Percentiles rank a stretch among this genome's conserved stretches.
Conservation (phyloP, 345 rosid genomes). For the Murraya koenigii region DNA sequence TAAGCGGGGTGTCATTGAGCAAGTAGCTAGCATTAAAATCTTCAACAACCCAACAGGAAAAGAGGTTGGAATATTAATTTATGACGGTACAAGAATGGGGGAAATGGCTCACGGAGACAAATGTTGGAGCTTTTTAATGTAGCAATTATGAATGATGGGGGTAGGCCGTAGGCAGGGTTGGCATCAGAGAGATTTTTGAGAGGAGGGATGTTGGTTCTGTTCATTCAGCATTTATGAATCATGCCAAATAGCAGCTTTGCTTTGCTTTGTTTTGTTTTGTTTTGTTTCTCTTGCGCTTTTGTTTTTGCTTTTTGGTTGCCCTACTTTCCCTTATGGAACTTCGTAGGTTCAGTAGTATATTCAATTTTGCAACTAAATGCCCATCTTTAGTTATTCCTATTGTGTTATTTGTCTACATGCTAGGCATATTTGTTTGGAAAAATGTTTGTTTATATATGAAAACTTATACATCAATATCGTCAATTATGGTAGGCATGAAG, state of each 20-base stretch:
- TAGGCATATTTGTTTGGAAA: neutral
- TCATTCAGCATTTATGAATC: constrained; percentile 20
- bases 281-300: neutral
- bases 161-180: constrained; percentile 15
- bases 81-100: constrained; percentile 30
- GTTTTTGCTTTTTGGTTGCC: neutral
- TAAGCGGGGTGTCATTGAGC: constrained; percentile 28
- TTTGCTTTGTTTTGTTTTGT: neutral
- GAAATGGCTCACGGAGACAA: constrained; percentile 29
- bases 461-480: neutral
- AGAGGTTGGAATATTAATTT: constrained; percentile 42
- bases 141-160: constrained; percentile 25
- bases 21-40: constrained; percentile 36
- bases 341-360: constrained; percentile 12
- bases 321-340: neutral
- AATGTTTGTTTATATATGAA: neutral
- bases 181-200: neutral
- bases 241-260: neutral
- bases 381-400: neutral
- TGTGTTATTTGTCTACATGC: neutral
- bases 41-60: constrained; percentile 40
- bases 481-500: neutral
- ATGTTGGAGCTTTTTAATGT: constrained; percentile 38
- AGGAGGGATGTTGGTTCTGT: constrained; percentile 41
- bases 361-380: neutral